Percentiles rank a stretch among this genome's conserved stretches.
These are phyloP conservation scores for Aspergillus awamori DNA, from an alignment of 2,329 filamentous ascomycete genomes.

Conservation along the genomic window DNA sequence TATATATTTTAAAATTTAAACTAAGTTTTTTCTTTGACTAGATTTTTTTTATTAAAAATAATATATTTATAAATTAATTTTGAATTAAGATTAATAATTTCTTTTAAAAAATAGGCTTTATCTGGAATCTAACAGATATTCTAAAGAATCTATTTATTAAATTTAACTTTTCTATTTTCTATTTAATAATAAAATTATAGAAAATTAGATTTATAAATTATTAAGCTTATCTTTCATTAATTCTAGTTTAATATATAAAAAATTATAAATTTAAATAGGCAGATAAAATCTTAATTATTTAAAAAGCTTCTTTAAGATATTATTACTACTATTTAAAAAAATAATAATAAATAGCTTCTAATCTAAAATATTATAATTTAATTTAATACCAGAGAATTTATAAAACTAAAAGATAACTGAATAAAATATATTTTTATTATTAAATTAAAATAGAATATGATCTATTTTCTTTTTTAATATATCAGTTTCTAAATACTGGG, in stretches of 20 bases:
- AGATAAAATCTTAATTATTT: neutral
- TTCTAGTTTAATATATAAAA: neutral
- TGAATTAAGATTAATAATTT: neutral
- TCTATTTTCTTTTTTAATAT: neutral
- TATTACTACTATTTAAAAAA: neutral
- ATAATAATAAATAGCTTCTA: too few relatives aligned
- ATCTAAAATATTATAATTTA: too few relatives aligned
- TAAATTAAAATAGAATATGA: neutral
- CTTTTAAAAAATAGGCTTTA: neutral
- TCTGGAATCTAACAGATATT: neutral
- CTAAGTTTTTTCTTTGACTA: neutral
- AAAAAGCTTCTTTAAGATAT: neutral
- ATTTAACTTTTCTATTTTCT: neutral
- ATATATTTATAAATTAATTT: conserved; percentile 1
- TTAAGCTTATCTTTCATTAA: neutral
- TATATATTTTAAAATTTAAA: conserved; percentile 1
- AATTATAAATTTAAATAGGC: neutral
- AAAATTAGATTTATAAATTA: neutral
- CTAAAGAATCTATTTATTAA: neutral
- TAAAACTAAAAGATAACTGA: neutral
- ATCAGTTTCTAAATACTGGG: neutral
- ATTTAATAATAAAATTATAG: neutral
- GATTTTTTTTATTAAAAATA: too few relatives aligned
- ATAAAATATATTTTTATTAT: neutral
- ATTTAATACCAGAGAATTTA: too few relatives aligned